phyloP scores from a whole-genome alignment of 1,284 basidiomycete genomes.

The Sporisorium scitamineum region DNA sequence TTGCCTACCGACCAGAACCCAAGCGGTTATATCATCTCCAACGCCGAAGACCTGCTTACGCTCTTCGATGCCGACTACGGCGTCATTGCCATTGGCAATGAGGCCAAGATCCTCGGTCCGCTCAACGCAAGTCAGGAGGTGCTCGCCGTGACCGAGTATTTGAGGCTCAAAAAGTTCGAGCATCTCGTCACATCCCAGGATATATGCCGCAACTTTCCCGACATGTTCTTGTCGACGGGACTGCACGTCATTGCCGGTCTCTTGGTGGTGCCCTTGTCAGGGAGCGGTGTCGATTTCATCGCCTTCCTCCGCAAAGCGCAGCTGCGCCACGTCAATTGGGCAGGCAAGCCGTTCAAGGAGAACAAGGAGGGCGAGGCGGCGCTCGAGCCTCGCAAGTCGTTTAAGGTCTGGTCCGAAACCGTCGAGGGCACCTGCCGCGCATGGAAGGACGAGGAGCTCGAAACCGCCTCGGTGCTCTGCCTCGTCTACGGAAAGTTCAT shows the following conservation, averaged over 20 bases:
- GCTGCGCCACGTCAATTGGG: conserved; percentile 70
- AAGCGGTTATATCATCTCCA: conserved; percentile 86
- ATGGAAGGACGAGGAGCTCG: conserved; percentile 89
- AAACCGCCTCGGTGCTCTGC: conserved; percentile 86
- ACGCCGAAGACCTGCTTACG: conserved; percentile 83
- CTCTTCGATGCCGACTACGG: conserved; percentile 88
- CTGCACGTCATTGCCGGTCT: conserved; percentile 82
- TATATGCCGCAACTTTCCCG: conserved; percentile 80
- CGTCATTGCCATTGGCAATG: conserved; percentile 83
- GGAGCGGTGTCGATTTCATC: conserved; percentile 74
- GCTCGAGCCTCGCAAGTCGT: conserved; percentile 63
- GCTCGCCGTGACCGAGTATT: conserved; percentile 83
- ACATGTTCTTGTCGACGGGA: conserved; percentile 78
- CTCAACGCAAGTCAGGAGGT: conserved; percentile 87
- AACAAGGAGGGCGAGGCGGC: conserved; percentile 52
- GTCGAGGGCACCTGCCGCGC: conserved; percentile 79
- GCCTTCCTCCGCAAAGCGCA: conserved; percentile 85
- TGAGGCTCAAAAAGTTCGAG: conserved; percentile 77
- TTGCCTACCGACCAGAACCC: conserved; percentile 80
- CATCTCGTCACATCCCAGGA: conserved; percentile 73
- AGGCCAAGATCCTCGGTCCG: conserved; percentile 78
- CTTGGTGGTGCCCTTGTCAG: conserved; percentile 77
- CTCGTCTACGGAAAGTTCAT: conserved; percentile 87
- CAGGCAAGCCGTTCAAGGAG: conserved; percentile 76
- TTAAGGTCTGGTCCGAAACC: conserved; percentile 79